phyloP scores from a whole-genome alignment of 2,329 filamentous ascomycete species.

The Ambrosiella beaveri region DNA sequence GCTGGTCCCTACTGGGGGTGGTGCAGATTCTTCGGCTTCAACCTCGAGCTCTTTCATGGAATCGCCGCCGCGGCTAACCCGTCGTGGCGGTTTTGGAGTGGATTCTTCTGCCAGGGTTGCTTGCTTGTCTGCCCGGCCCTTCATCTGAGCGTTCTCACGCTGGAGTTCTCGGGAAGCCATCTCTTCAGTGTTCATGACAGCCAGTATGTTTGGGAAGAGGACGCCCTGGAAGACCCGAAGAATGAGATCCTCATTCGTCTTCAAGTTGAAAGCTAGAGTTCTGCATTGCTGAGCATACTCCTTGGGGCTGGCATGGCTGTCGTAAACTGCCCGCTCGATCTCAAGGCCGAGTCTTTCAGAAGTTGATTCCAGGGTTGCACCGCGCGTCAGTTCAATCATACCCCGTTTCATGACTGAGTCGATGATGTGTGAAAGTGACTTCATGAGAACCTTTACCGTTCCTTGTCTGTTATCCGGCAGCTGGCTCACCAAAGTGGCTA shows the following conservation, averaged over 20 bases:
- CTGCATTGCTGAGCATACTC: constrained; percentile 49
- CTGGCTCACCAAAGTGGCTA: constrained; percentile 33
- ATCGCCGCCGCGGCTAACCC: constrained; percentile 88
- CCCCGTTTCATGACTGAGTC: constrained; percentile 48
- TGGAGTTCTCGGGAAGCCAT: constrained; percentile 86
- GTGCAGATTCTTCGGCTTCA: constrained; percentile 16
- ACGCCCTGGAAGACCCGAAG: constrained; percentile 56
- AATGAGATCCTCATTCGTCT: constrained; percentile 67
- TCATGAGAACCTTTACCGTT: constrained; percentile 52
- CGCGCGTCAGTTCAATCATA: constrained; percentile 44
- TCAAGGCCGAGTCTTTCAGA: constrained; percentile 57
- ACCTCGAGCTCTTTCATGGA: constrained; percentile 54
- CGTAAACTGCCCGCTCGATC: constrained; percentile 56
- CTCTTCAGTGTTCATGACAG: constrained; percentile 77
- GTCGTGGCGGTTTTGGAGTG: constrained; percentile 64
- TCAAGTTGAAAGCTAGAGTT: constrained; percentile 69
- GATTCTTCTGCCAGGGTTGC: constrained; percentile 67
- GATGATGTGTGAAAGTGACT: constrained; percentile 50
- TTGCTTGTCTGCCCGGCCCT: constrained; percentile 63
- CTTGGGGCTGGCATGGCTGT: constrained; percentile 33
- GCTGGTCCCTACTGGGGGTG: constrained; percentile 15
- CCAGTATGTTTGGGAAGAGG: constrained; percentile 57
- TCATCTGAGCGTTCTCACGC: constrained; percentile 56
- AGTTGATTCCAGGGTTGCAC: constrained; percentile 43
- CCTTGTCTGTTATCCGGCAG: constrained; percentile 48